Conservation (phyloP, 768 basidiomycete genomes). For the Pisolithus albus region DNA sequence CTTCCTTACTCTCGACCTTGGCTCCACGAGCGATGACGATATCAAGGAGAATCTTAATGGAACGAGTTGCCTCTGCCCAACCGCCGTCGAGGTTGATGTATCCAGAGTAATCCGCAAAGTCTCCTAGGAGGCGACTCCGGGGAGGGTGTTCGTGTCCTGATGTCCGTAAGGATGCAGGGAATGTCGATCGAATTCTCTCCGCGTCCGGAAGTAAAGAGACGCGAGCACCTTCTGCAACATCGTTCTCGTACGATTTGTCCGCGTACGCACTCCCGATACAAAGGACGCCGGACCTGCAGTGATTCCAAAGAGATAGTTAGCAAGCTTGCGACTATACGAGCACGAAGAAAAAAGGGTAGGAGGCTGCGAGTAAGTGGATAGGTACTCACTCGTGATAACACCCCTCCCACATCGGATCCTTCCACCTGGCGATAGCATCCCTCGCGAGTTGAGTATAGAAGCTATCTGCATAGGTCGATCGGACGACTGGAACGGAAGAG, state of each 20-base stretch:
- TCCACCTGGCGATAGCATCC: constrained; percentile 76
- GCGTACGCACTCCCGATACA: constrained; percentile 41
- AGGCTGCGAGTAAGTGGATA: too few species aligned
- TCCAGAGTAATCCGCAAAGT: constrained; percentile 29
- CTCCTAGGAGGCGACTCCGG: constrained; percentile 12
- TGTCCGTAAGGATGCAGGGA: constrained; percentile 32
- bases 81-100: constrained; percentile 76
- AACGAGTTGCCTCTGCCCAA: constrained; percentile 77
- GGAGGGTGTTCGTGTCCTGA: constrained; percentile 13
- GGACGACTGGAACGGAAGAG: constrained; percentile 45
- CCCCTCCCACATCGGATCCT: constrained; percentile 58
- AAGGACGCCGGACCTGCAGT: constrained; percentile 60
- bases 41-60: constrained; percentile 46
- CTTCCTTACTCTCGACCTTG: constrained; percentile 48
- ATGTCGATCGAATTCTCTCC: constrained; percentile 39
- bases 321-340: background rate
- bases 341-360: background rate
- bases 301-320: background rate
- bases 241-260: constrained; percentile 54
- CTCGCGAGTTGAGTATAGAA: constrained; percentile 68
- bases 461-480: constrained; percentile 62
- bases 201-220: constrained; percentile 33
- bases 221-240: constrained; percentile 46
- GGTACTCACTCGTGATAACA: constrained; percentile 74
- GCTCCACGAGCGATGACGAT: constrained; percentile 57